Evolutionary conservation across 805 yeast genomes (phyloP).

Genomic region (Yamadazyma olivae): DNA sequence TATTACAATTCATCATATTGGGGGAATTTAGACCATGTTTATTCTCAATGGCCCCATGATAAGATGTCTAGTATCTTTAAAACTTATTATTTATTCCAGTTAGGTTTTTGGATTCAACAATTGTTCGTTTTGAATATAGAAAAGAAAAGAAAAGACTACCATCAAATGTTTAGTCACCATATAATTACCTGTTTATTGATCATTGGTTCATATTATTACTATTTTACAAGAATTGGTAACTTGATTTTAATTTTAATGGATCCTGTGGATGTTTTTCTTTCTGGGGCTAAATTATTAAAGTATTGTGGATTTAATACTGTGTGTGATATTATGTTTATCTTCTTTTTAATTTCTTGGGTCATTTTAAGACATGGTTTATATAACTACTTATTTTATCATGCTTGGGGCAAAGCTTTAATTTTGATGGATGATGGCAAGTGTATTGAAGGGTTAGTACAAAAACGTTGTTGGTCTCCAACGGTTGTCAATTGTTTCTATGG

Average conservation of each 20-base stretch:
- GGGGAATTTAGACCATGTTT: slow-evolving; percentile 54
- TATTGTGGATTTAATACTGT: slow-evolving; percentile 58
- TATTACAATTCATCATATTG: slow-evolving; percentile 60
- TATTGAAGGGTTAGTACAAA: slow-evolving; percentile 21
- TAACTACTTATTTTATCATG: slow-evolving; percentile 62
- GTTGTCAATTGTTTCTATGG: slow-evolving; percentile 47
- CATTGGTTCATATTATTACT: slow-evolving; percentile 68
- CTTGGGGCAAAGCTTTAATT: slow-evolving; percentile 38
- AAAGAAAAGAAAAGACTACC: slow-evolving; percentile 74
- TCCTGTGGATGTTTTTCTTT: slow-evolving; percentile 67
- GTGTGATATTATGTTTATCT: slow-evolving; percentile 68
- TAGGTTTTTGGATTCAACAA: slow-evolving; percentile 82
- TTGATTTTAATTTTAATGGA: slow-evolving; percentile 79
- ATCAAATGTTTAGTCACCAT: slow-evolving; percentile 87
- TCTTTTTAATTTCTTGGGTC: slow-evolving; percentile 70
- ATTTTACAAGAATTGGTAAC: slow-evolving; percentile 77
- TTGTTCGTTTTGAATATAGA: slow-evolving; percentile 74
- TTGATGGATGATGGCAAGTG: slow-evolving; percentile 47
- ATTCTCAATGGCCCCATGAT: slow-evolving; percentile 73
- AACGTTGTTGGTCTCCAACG: slow-evolving; percentile 50
- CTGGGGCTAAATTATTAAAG: slow-evolving; percentile 73
- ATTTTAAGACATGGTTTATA: slow-evolving; percentile 69
- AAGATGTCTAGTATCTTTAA: slow-evolving; percentile 53
- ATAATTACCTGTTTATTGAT: slow-evolving; percentile 70
- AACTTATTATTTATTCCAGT: slow-evolving; percentile 65